Evolutionary conservation across 352 stramenopile species (phyloP), one percentile per base, ranked within the genome.

Genomic region (Aphanomyces cochlioides): DNA sequence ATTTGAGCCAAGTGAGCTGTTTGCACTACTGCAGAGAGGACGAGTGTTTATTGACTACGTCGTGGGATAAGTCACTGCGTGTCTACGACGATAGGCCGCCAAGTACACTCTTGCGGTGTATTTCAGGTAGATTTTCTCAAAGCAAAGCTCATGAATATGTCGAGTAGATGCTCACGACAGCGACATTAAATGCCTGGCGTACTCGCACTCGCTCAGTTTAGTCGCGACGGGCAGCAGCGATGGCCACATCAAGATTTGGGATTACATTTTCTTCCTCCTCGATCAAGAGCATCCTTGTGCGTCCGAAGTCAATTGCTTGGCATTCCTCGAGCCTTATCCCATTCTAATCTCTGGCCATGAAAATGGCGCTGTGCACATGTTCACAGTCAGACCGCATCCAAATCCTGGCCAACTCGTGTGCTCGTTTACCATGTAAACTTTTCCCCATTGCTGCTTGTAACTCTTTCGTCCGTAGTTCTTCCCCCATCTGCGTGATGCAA

Each of bases 241-340:
- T 38, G 84, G 83, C 8, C 47, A 57, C 10, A 86, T 93, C 61
- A 90, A 93, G 66, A 82, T 93, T n/a, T 93, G 85, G 85, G 85
- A 93, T 73, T 92, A 92, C 56, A 80, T 93, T 57, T 93, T 89
- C 59, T 93, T 93, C 47, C 69, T 93, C 15, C 78, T 92, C 0
- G 85, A 93, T 54, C 82, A 92, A 38, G 78, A 72, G 21, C 88
- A 83, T 54, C 73, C 56, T 0, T 66, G 67, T 2, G n/a, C 28
- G 59, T 34, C 45, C 17, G 85, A 90, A 41, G 85, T 91, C 36
- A 88, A 82, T 36, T 77, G 78, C 13, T 73, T 93, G 3, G 79
- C 85, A 59, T 93, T 93, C 48, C 71, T 90, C 7, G 85, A 93
- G 5, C 85, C 85, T 38, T 90, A 90, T 72, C 85, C 85, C 3